phyloP scores from a whole-genome alignment of 805 yeast species.

The Candida hispaniensis region DNA sequence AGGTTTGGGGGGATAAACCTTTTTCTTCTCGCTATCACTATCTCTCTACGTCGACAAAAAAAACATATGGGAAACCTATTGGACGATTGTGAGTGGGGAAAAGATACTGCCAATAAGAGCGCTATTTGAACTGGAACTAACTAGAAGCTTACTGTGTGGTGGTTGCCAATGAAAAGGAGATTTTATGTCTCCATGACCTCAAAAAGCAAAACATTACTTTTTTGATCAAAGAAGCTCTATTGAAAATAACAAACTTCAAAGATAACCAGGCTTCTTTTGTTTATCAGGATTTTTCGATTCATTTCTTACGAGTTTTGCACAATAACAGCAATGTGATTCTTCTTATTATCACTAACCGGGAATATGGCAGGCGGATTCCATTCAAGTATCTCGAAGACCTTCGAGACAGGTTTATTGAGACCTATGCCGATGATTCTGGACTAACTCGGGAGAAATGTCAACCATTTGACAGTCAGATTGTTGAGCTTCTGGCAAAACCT shows the following conservation, averaged over 20 bases:
- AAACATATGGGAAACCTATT: too few relatives aligned
- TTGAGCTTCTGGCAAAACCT: slow-evolving; percentile 18
- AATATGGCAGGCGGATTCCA: slow-evolving; percentile 20
- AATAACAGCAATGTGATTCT: slow-evolving; percentile 23
- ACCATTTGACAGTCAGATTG: slow-evolving; percentile 13
- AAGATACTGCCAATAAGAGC: too few relatives aligned
- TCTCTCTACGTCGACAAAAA: too few relatives aligned
- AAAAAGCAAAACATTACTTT: slow-evolving; percentile 15
- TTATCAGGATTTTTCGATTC: slow-evolving; percentile 27
- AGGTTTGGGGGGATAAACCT: too few relatives aligned
- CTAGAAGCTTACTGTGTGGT: too few relatives aligned
- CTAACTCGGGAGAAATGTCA: not conserved
- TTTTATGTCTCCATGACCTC: slow-evolving; percentile 7
- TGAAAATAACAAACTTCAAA: slow-evolving; percentile 22
- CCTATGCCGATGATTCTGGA: not conserved
- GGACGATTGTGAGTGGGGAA: too few relatives aligned
- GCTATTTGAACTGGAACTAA: too few relatives aligned
- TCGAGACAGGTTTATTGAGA: slow-evolving; percentile 17
- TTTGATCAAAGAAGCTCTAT: slow-evolving; percentile 20
- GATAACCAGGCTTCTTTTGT: slow-evolving; percentile 25
- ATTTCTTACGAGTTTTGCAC: slow-evolving; percentile 29
- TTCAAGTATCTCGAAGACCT: slow-evolving; percentile 22
- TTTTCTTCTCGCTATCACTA: too few relatives aligned
- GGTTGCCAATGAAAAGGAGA: slow-evolving; percentile 3
- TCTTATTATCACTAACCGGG: slow-evolving; percentile 22